These are phyloP conservation scores for Crassisporium funariophilum DNA, from an alignment of 768 basidiomycete species.

Conservation along the genomic window DNA sequence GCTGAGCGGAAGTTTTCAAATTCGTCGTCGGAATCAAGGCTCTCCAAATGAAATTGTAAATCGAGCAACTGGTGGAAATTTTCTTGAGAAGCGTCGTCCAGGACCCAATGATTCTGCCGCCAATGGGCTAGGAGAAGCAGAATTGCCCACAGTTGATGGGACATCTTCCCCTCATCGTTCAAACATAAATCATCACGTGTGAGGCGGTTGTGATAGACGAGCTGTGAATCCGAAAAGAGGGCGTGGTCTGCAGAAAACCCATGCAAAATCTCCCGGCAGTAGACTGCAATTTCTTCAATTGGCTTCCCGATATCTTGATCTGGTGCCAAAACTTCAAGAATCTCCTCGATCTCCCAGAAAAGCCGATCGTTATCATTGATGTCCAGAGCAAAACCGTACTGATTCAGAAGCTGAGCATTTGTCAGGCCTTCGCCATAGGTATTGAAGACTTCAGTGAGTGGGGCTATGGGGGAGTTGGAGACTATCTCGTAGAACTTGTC, in stretches of 20 bases:
- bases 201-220: slow-evolving; percentile 17
- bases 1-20: not conserved
- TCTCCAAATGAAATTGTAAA: slow-evolving; percentile 8
- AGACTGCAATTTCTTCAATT: not conserved
- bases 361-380: slow-evolving; percentile 70
- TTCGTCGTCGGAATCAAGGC: not conserved
- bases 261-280: not conserved
- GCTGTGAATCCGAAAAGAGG: slow-evolving; percentile 15
- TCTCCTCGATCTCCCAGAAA: slow-evolving; percentile 39
- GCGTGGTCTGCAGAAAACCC: not conserved
- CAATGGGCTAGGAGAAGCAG: slow-evolving; percentile 13
- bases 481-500: slow-evolving; percentile 70
- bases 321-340: slow-evolving; percentile 14
- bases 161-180: slow-evolving; percentile 54
- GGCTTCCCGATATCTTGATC: not conserved
- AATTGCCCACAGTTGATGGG: slow-evolving; percentile 51
- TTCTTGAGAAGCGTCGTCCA: not conserved
- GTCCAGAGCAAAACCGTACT: slow-evolving; percentile 77
- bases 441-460: slow-evolving; percentile 68
- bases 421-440: slow-evolving; percentile 69
- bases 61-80: slow-evolving; percentile 4
- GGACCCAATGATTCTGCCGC: not conserved
- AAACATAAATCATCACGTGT: slow-evolving; percentile 22
- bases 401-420: slow-evolving; percentile 66
- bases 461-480: slow-evolving; percentile 49